Evolutionary conservation across 1,284 basidiomycete genomes (phyloP), one percentile per base, ranked within the genome.

Genomic region (Takashimella tepidaria): DNA sequence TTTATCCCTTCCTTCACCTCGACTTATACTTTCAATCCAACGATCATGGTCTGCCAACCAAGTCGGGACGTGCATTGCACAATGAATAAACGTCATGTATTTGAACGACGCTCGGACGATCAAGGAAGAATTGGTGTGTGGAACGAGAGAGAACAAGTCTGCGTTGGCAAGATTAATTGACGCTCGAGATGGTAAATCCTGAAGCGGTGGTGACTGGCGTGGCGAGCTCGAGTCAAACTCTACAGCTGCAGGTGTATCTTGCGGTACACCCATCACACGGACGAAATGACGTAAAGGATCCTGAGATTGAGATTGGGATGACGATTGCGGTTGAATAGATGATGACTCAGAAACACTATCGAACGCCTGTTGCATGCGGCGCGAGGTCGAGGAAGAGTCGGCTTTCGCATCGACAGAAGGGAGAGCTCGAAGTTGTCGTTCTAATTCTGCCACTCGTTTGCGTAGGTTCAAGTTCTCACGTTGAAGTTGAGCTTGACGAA

Each of bases 1-100:
- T 50, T 60, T 60, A 20, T 52, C 56, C 16, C 46, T 44, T 41
- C 55, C 50, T 6, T 51, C 37, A 13, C 59, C 59, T 23, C 57
- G 54, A 43, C 51, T 57, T 8, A 64, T 45, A 0, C 49, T 53
- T 5, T 44, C 43, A 21, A 63, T 61, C 65, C 65, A 67, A 44
- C 54, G 50, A 41, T 65, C 61, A 31, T 67, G 65, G 42, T 63
- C 59, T 4, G 37, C 31, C 5, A 67, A 46, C 44, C 60, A 67
- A 1, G 50, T 56, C 2, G 65, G 65, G 20, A 62, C 50, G 45
- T 67, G 65, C n/a, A 59, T 57, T 12, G 60, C 55, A 19, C 50
- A 51, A 53, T 67, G 65, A 11, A 67, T 57, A 51, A 58, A 58
- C 50, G 41, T 50, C 56, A 58, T 56, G 49, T 51, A 60, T 47